These are phyloP conservation scores for Geosmithia morbida DNA, from an alignment of 2,329 filamentous ascomycete species.

Conservation along the genomic window DNA sequence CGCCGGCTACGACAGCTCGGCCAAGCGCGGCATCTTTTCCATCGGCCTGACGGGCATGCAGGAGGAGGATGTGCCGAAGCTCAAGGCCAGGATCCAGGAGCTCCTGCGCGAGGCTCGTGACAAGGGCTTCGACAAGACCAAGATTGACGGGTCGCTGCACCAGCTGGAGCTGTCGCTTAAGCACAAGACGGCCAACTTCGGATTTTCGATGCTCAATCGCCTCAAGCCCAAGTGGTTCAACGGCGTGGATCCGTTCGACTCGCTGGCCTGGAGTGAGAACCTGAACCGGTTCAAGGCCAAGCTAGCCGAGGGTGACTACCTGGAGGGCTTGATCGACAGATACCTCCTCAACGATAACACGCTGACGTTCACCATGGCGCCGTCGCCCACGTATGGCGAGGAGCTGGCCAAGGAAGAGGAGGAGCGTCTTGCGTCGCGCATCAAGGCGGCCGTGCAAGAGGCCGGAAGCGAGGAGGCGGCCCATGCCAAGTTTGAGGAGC, in stretches of 20 bases:
- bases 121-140: conserved; percentile 75
- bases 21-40: conserved; percentile 69
- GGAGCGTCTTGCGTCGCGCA: conserved; percentile 57
- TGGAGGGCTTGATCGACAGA: conserved; percentile 76
- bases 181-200: conserved; percentile 93
- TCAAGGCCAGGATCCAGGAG: conserved; percentile 59
- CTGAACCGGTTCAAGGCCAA: conserved; percentile 68
- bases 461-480: conserved; percentile 61
- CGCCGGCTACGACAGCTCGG: conserved; percentile 74
- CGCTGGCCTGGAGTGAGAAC: conserved; percentile 82
- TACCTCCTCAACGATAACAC: conserved; percentile 81
- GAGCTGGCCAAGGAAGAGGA: conserved; percentile 67
- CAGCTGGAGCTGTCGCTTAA: conserved; percentile 87
- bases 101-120: conserved; percentile 56
- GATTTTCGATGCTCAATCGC: conserved; percentile 77
- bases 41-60: conserved; percentile 84
- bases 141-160: conserved; percentile 88
- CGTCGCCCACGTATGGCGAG: conserved; percentile 59
- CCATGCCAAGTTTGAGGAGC: conserved; percentile 54
- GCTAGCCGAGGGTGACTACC: conserved; percentile 62
- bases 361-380: conserved; percentile 88
- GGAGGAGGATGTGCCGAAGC: conserved; percentile 60
- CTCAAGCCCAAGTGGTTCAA: conserved; percentile 93
- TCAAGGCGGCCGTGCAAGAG: conserved; percentile 51
- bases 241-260: conserved; percentile 81